These are phyloP conservation scores for Blastocystis sp. DNA, from an alignment of 352 stramenopile species.

Conservation along the genomic window DNA sequence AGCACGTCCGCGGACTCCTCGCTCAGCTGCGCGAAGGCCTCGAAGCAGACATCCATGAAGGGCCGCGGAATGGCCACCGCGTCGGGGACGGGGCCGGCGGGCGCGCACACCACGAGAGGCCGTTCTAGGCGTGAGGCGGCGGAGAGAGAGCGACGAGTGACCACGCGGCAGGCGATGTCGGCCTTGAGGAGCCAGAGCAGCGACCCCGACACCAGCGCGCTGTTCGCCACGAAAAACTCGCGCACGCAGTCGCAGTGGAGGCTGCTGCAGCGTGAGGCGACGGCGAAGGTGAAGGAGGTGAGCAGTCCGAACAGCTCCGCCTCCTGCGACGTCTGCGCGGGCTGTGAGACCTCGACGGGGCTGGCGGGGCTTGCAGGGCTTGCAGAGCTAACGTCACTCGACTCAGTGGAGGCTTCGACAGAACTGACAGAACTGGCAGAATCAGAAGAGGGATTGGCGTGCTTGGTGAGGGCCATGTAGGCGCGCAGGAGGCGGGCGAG, in stretches of 20 bases:
- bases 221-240: not conserved
- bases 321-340: not conserved
- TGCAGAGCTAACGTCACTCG: no score
- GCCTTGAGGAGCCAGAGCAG: conserved; percentile 13
- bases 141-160: not conserved
- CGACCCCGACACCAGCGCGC: conserved; percentile 6
- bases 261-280: not conserved
- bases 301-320: not conserved
- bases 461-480: not conserved
- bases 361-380: no score
- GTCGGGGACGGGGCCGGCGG: not conserved
- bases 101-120: not conserved
- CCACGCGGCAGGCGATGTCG: conserved; percentile 10
- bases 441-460: not conserved
- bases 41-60: not conserved
- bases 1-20: not conserved
- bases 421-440: no score
- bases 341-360: not conserved
- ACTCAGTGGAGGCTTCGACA: no score
- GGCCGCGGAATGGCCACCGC: not conserved
- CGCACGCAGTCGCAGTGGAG: not conserved
- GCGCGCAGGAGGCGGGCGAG: not conserved
- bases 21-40: not conserved
- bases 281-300: not conserved
- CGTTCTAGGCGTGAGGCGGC: not conserved